A percentile compares a stretch with the other conserved stretches of the same genome.
These are phyloP conservation scores for Neurospora sp. DNA, from an alignment of 2,329 filamentous ascomycete species.

Conservation along the genomic window DNA sequence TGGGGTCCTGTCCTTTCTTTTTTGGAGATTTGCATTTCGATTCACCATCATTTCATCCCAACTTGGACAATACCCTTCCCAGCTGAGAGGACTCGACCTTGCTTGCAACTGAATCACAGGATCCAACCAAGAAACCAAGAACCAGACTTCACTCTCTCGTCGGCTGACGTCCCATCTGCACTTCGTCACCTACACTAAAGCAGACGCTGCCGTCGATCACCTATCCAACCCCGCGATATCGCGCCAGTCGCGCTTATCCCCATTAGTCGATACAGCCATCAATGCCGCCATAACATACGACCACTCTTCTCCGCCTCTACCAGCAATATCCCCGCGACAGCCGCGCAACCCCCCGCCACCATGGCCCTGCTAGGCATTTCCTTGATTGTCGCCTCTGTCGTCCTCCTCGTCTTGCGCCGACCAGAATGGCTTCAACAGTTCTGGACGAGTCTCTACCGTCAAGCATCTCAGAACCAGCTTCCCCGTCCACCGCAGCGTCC, in stretches of 20 bases:
- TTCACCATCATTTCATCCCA: background rate
- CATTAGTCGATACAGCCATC: constrained; percentile 1
- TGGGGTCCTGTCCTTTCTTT: background rate
- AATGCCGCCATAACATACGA: constrained; percentile 10
- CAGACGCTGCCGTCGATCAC: constrained; percentile 1
- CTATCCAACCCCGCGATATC: background rate
- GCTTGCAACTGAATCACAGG: background rate
- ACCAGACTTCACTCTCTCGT: background rate
- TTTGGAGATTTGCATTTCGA: background rate
- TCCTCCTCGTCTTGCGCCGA: constrained; percentile 46
- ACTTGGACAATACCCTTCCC: background rate
- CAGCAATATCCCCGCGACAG: constrained; percentile 6
- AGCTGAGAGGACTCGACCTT: background rate
- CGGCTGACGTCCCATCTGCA: background rate
- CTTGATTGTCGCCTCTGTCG: constrained; percentile 51
- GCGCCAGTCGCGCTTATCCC: constrained; percentile 1
- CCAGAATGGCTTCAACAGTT: constrained; percentile 39
- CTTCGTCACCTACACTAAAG: constrained; percentile 1
- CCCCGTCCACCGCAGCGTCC: constrained; percentile 5
- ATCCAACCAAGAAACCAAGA: background rate
- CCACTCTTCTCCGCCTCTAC: background rate
- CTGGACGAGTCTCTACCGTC: constrained; percentile 18
- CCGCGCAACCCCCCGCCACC: constrained; percentile 6
- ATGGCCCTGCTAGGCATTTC: constrained; percentile 53
- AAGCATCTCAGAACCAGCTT: constrained; percentile 6